Conservation (phyloP, 768 basidiomycete species). For the Tricholomella constricta region DNA sequence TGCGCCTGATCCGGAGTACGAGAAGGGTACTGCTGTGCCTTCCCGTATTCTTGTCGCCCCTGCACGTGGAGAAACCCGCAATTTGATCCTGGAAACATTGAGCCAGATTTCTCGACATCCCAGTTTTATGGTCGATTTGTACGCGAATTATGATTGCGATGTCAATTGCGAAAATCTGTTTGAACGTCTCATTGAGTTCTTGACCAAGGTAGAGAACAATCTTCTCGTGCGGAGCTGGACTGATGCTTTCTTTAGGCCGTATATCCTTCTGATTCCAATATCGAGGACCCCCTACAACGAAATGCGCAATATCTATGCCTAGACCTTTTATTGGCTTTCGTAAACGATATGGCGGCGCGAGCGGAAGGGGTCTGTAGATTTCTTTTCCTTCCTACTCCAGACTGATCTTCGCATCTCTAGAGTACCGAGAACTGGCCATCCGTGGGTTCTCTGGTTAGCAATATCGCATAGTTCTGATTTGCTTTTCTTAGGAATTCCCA, state of each 20-base stretch:
- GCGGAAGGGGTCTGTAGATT: constrained; percentile 42
- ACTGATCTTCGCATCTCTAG: constrained; percentile 29
- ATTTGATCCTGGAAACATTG: constrained; percentile 87
- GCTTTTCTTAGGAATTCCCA: constrained; percentile 49
- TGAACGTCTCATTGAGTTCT: constrained; percentile 84
- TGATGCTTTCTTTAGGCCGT: constrained; percentile 57
- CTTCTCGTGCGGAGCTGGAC: neutral
- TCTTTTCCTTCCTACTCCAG: constrained; percentile 1
- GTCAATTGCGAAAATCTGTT: constrained; percentile 96
- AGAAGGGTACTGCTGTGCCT: constrained; percentile 48
- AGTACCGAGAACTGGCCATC: constrained; percentile 59
- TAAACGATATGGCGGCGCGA: constrained; percentile 84
- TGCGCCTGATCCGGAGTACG: constrained; percentile 41
- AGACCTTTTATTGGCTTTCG: constrained; percentile 83
- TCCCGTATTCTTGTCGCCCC: constrained; percentile 67
- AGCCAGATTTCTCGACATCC: constrained; percentile 78
- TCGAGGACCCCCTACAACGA: constrained; percentile 65
- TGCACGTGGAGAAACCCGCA: constrained; percentile 84
- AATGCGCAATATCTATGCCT: constrained; percentile 86
- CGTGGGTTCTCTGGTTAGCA: constrained; percentile 39
- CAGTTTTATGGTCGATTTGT: constrained; percentile 95
- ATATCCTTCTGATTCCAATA: constrained; percentile 66
- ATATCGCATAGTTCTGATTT: constrained; percentile 1
- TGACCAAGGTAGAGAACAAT: constrained; percentile 69
- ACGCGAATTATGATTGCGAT: constrained; percentile 96